Conservation (phyloP, 495 filamentous ascomycete species). For the Aspergillus nanangensis region DNA sequence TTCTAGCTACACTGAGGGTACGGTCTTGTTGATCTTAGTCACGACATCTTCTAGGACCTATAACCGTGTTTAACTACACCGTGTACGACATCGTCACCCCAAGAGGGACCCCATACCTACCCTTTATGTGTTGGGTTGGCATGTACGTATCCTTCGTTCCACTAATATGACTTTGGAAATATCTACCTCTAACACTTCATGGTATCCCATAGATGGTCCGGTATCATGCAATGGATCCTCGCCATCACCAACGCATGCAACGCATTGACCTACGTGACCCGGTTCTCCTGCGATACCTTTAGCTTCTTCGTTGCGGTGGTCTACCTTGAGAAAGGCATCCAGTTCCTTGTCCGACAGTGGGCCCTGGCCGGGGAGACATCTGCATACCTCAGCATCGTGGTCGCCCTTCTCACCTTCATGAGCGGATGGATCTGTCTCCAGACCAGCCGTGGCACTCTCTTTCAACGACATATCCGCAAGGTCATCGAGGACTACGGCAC, state of each 20-base stretch:
- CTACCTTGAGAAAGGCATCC: slow-evolving; percentile 80
- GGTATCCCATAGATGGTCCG: slow-evolving; percentile 64
- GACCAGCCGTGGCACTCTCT: slow-evolving; percentile 67
- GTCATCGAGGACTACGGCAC: slow-evolving; percentile 84
- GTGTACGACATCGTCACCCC: slow-evolving; percentile 77
- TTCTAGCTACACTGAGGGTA: no score
- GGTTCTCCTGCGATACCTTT: slow-evolving; percentile 84
- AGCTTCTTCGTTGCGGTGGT: slow-evolving; percentile 86
- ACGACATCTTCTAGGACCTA: slow-evolving; percentile 65
- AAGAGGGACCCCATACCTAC: slow-evolving; percentile 66
- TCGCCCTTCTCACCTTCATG: slow-evolving; percentile 68
- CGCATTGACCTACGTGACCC: slow-evolving; percentile 72
- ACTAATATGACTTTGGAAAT: no score
- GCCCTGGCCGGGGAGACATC: slow-evolving; percentile 52
- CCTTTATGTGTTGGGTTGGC: slow-evolving; percentile 84
- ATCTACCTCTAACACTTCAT: not conserved
- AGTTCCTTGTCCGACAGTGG: slow-evolving; percentile 67
- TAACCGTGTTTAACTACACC: slow-evolving; percentile 85
- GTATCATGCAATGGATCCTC: slow-evolving; percentile 75
- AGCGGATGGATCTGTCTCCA: slow-evolving; percentile 66
- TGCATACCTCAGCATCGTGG: slow-evolving; percentile 68
- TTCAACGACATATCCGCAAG: slow-evolving; percentile 65
- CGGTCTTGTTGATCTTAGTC: no score
- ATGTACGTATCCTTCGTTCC: no score
- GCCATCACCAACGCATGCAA: slow-evolving; percentile 80